Evolutionary conservation across 1,139 yeast species (phyloP).

Genomic region (Hanseniaspora sp.): DNA sequence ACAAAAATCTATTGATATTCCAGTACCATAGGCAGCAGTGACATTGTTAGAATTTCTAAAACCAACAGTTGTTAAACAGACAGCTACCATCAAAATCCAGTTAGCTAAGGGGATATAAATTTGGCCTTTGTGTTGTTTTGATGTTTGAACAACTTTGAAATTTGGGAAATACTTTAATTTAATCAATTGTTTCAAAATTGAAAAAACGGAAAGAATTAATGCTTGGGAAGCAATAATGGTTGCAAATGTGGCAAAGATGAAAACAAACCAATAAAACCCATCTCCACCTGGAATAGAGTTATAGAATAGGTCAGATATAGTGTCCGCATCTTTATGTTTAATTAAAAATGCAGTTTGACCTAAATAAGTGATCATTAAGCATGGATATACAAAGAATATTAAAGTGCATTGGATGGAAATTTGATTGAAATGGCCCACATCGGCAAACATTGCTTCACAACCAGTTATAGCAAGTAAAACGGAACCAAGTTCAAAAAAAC

Average conservation of each 20-base stretch:
- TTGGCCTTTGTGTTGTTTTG: conserved; percentile 37
- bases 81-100: conserved; percentile 41
- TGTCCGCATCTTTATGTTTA: conserved; percentile 31
- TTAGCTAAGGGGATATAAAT: conserved; percentile 44
- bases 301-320: conserved; percentile 37
- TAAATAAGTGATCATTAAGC: conserved; percentile 41
- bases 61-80: conserved; percentile 41
- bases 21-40: conserved; percentile 52
- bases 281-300: conserved; percentile 40
- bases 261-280: conserved; percentile 42
- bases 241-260: conserved; percentile 43
- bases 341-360: conserved; percentile 48
- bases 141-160: conserved; percentile 37
- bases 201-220: conserved; percentile 44
- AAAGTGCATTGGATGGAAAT: conserved; percentile 42
- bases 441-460: conserved; percentile 55
- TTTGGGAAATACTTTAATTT: conserved; percentile 46
- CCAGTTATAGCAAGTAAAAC: conserved; percentile 50
- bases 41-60: conserved; percentile 41
- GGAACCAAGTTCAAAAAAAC: conserved; percentile 39
- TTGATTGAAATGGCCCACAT: conserved; percentile 46
- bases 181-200: conserved; percentile 43
- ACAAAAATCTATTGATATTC: conserved; percentile 44
- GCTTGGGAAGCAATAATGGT: conserved; percentile 54
- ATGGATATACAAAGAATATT: conserved; percentile 40